Base-by-base conservation (phyloP, 352 stramenopile species). In the Phytophthora pistaciae region DNA sequence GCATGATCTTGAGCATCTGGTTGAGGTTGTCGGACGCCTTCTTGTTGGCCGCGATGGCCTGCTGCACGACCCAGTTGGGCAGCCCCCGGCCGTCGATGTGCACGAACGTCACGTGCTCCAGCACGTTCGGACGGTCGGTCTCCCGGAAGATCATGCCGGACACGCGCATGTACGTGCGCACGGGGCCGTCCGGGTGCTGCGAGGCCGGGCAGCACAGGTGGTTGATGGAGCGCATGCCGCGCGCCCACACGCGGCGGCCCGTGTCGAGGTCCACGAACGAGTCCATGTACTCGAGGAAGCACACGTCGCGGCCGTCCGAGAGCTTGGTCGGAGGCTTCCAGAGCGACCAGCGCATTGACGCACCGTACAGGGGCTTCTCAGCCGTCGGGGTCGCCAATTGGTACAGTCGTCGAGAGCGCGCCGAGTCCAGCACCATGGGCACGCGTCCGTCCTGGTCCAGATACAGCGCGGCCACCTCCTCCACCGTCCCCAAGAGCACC, bases 201-300 rank as follows among this genome's bases (percentile, higher is more conserved):
- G 82, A 91, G 44, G 83, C 74, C 44, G 85, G 87, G 29, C 84
- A 92, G 62, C 70, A 77, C 44, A 79, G 70, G 63, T 93, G 85
- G 60, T 90, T 80, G 56, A 91, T 77, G 11, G 87, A 94, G 23
- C 85, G 83, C 36, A 85, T 87, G 42, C 79, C 81, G 3, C 87
- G 84, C 8, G 85, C 85, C 87, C 87, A 94, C 38, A 87, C 84
- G 20, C 83, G 84, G 49, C 77, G 73, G 7, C 84, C 85, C 11
- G 79, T 84, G 56, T 77, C 81, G 31, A 66, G 75, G 66, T 93
- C 85, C 29, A 84, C 70, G 64, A 93, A 94, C 61, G 79, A 76
- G 64, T 92, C 79, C 83, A 92, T 91, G 67, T 78, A 83, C 61
- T 93, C 85, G 42, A 91, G 53, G 54, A 83, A 87, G 29, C 87